Evolutionary conservation across 148 eudicot species (phyloP).

Genomic region (Rheum nobile): DNA sequence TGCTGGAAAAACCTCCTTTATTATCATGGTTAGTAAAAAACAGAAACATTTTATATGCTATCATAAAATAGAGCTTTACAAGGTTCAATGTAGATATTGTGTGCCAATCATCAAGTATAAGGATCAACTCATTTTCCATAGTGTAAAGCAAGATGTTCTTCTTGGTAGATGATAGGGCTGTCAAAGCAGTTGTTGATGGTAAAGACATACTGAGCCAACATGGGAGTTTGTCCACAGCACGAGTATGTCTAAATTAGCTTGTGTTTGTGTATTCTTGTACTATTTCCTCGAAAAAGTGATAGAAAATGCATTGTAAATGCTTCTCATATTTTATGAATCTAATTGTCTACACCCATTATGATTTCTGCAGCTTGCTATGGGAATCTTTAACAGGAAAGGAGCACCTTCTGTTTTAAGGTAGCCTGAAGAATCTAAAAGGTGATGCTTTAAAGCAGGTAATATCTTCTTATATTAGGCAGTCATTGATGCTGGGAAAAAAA

Average conservation of each 20-base stretch:
- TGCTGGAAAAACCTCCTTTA: constrained; percentile 93
- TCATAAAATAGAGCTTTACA: background rate
- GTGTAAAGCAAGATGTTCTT: background rate
- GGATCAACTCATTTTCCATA: too few species aligned
- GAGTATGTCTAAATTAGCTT: constrained; percentile 44
- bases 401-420: constrained; percentile 85
- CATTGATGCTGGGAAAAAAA: background rate
- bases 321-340: background rate
- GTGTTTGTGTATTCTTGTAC: background rate
- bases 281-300: background rate
- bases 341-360: too few species aligned
- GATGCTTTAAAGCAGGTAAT: constrained; percentile 52
- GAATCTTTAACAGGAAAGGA: constrained; percentile 83
- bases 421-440: constrained; percentile 87
- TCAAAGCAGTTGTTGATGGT: constrained; percentile 67
- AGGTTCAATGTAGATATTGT: too few species aligned
- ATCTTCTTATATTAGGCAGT: background rate
- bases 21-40: constrained; percentile 61
- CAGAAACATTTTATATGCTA: background rate
- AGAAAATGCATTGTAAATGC: background rate
- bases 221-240: constrained; percentile 98
- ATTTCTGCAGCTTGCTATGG: constrained; percentile 66
- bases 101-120: too few species aligned
- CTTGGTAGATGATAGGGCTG: constrained; percentile 83
- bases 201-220: constrained; percentile 58